Percentiles rank a stretch among this genome's conserved stretches.
phyloP scores from a whole-genome alignment of 257 asterid genomes.

The Petrea volubilis region DNA sequence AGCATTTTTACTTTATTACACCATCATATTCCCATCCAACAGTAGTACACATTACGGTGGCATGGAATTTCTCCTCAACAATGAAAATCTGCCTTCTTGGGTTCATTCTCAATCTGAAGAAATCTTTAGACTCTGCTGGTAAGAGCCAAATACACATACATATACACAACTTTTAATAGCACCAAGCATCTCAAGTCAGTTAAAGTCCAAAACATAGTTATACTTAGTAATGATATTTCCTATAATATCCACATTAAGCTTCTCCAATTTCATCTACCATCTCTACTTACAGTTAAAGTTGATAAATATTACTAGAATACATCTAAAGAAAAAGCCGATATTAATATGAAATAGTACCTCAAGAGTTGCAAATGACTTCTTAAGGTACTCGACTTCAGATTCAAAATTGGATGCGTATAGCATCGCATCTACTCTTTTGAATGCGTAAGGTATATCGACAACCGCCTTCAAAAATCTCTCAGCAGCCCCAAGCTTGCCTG shows the following conservation, averaged over 20 bases:
- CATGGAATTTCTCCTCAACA: no score
- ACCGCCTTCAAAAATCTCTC: slow-evolving; percentile 85
- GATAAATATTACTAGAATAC: not conserved
- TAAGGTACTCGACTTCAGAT: slow-evolving; percentile 85
- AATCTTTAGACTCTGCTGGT: not conserved
- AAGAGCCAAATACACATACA: not conserved
- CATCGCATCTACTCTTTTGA: slow-evolving; percentile 84
- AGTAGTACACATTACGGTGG: no score
- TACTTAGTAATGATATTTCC: not conserved
- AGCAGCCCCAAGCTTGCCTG: slow-evolving; percentile 78
- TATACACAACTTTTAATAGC: not conserved
- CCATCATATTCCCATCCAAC: no score
- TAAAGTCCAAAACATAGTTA: not conserved
- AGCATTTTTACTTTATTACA: no score
- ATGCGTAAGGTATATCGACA: slow-evolving; percentile 82
- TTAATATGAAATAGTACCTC: slow-evolving; percentile 59
- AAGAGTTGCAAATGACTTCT: slow-evolving; percentile 74
- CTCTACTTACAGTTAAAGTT: not conserved
- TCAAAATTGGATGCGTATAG: slow-evolving; percentile 77
- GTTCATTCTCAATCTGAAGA: not conserved
- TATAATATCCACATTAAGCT: not conserved
- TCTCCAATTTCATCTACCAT: not conserved
- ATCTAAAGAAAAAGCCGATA: slow-evolving; percentile 2
- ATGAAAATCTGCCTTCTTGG: not conserved
- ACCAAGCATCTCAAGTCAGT: not conserved